Base-by-base conservation (phyloP, 1,284 basidiomycete species). In the Tilletia indica region DNA sequence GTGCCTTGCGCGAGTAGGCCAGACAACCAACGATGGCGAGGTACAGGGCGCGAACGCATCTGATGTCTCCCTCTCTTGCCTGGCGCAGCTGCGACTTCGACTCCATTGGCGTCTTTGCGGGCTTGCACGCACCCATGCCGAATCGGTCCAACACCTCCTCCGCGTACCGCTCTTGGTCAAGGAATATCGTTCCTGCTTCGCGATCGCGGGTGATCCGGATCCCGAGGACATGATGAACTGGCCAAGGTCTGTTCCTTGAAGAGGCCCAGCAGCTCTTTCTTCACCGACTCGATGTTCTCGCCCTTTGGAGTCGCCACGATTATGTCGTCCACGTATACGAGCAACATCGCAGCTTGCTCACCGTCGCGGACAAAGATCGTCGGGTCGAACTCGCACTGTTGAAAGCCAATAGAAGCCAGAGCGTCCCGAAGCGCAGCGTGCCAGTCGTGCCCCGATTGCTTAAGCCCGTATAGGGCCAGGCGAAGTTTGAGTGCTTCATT, bases 291-390 rank as follows among this genome's bases (percentile, higher is more conserved):
- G 25, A 61, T 38, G 6, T 9, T 8, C 36, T 31, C 58, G 8
- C 34, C 58, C 3, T 4, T 11, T 5, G 58, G 58, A 14, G 25
- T 8, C 34, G 21, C 9, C 8, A 61, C 58, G 8, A 61, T 4
- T 8, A 61, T 61, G 58, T 61, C 58, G 34, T 61, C 58, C 58
- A 61, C 58, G 58, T 61, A 61, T 31, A 61, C 58, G 4, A 61
- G 58, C 5, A 61, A 36, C 6, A 61, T 61, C 11, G 58, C 58
- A 4, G 58, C 16, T 9, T 31, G 14, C 3, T 14, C 21, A 8
- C 58, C 58, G 3, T 31, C 58, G 4, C 58, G 58, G 5, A 19
- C 31, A 19, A 61, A 61, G 16, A 61, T 61, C 16, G 25, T 16
- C 36, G 58, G 58, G 34, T 61, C 58, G 19, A 14, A 6, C 19